These are phyloP conservation scores for Diaporthe ampelina DNA, from an alignment of 2,329 filamentous ascomycete species.

Conservation along the genomic window DNA sequence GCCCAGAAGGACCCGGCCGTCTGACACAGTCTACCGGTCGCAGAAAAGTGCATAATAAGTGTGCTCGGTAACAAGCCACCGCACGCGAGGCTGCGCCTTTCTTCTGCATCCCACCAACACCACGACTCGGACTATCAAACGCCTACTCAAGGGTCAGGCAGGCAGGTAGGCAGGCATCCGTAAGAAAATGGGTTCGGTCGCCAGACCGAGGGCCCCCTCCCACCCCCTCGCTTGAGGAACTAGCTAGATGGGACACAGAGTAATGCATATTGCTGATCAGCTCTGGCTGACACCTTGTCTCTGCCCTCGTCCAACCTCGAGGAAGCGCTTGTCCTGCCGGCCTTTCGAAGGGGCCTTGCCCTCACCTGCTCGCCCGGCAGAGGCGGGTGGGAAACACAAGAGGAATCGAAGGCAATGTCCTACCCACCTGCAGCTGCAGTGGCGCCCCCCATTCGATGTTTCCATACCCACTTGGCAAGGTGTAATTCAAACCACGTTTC, in stretches of 20 bases:
- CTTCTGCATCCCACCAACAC: background rate
- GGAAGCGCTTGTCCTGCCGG: background rate
- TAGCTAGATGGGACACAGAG: background rate
- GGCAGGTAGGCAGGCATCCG: background rate
- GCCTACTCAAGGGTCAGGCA: background rate
- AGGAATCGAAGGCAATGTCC: background rate
- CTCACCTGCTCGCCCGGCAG: background rate
- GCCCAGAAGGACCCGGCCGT: constrained; percentile 15
- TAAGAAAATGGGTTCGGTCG: constrained; percentile 9
- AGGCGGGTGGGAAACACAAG: constrained; percentile 2
- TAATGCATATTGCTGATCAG: background rate
- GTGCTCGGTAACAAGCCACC: background rate
- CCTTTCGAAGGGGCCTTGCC: background rate
- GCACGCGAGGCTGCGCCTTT: constrained; percentile 23
- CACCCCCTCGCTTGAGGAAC: background rate
- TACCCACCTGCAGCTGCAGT: background rate
- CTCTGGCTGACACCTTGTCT: constrained; percentile 15
- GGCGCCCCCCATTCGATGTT: background rate
- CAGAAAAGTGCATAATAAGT: background rate
- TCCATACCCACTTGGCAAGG: too few species aligned
- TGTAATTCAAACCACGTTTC: constrained; percentile 11
- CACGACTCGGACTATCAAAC: background rate
- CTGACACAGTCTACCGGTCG: constrained; percentile 20
- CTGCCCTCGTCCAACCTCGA: background rate
- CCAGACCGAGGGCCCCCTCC: background rate